phyloP scores from a whole-genome alignment of 2,329 filamentous ascomycete genomes.

The Diaporthe longicolla region DNA sequence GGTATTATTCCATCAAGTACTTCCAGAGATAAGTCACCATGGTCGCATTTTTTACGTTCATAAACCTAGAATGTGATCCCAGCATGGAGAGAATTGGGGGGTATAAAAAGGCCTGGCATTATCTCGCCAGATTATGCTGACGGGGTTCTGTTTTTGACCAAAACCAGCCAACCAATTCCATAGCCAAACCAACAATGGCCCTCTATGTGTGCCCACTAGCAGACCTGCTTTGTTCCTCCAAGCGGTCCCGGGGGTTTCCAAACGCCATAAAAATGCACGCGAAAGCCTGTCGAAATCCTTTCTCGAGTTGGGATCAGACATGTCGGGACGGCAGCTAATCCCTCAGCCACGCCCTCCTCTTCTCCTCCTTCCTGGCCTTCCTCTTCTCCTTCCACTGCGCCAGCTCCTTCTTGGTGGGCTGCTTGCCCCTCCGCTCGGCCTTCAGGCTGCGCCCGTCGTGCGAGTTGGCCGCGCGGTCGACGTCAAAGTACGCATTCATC shows the following conservation, averaged over 20 bases:
- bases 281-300: not conserved
- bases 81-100: slow-evolving; percentile 20
- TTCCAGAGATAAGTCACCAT: not conserved
- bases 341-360: slow-evolving; percentile 89
- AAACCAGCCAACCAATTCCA: not conserved
- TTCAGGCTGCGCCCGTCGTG: slow-evolving; percentile 93
- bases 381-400: slow-evolving; percentile 94
- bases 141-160: not conserved
- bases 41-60: not conserved
- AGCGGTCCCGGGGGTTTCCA: not conserved
- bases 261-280: slow-evolving; percentile 13
- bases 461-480: slow-evolving; percentile 91
- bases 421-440: slow-evolving; percentile 89
- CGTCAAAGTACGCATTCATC: slow-evolving; percentile 96
- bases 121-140: not conserved
- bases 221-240: not conserved
- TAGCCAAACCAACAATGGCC: slow-evolving; percentile 3
- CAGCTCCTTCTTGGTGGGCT: slow-evolving; percentile 86
- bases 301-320: no score
- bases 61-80: not conserved
- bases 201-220: slow-evolving; percentile 3
- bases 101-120: slow-evolving; percentile 29
- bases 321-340: slow-evolving; percentile 68
- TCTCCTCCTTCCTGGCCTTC: slow-evolving; percentile 92
- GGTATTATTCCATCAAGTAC: not conserved